Percentiles rank a stretch among this genome's conserved stretches.
Evolutionary conservation across 2,329 filamentous ascomycete species (phyloP).

Genomic region (Phaeosphaeriaceae sp.): DNA sequence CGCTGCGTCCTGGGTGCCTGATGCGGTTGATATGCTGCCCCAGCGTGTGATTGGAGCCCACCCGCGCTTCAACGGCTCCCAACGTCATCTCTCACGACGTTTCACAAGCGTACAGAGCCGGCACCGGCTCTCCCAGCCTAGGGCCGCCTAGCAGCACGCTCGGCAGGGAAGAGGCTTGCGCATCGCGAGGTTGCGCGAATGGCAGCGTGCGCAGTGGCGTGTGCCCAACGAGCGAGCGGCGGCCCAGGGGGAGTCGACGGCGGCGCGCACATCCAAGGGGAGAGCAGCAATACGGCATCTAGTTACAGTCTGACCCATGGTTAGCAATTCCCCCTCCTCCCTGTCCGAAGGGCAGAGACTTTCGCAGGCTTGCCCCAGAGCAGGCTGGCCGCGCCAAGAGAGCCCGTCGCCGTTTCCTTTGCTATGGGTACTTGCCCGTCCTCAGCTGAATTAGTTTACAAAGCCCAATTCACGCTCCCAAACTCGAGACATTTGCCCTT

Average conservation of each 20-base stretch:
- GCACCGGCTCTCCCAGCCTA: constrained; percentile 17
- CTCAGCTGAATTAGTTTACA: background rate
- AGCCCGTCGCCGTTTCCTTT: background rate
- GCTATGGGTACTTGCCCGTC: background rate
- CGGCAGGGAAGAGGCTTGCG: constrained; percentile 18
- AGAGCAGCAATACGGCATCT: background rate
- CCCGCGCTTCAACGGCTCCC: constrained; percentile 15
- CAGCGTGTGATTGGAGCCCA: constrained; percentile 16
- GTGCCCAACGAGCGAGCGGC: constrained; percentile 12
- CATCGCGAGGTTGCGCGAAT: constrained; percentile 14
- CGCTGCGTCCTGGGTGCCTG: constrained; percentile 15
- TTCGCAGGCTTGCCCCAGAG: background rate
- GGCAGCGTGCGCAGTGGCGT: constrained; percentile 16
- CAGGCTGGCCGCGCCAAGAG: background rate
- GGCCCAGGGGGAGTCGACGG: constrained; percentile 3
- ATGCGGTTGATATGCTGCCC: constrained; percentile 16
- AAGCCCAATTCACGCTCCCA: background rate
- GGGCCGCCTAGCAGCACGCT: constrained; percentile 15
- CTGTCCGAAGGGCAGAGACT: background rate
- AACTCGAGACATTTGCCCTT: background rate
- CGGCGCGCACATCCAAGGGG: no score
- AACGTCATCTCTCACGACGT: constrained; percentile 26
- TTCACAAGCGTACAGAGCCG: constrained; percentile 11
- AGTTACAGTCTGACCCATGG: background rate
- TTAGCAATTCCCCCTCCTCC: background rate